Percentiles rank a stretch among this genome's conserved stretches.
Evolutionary conservation across 1,284 basidiomycete genomes (phyloP).

Genomic region (Cutaneotrichosporon sp.): DNA sequence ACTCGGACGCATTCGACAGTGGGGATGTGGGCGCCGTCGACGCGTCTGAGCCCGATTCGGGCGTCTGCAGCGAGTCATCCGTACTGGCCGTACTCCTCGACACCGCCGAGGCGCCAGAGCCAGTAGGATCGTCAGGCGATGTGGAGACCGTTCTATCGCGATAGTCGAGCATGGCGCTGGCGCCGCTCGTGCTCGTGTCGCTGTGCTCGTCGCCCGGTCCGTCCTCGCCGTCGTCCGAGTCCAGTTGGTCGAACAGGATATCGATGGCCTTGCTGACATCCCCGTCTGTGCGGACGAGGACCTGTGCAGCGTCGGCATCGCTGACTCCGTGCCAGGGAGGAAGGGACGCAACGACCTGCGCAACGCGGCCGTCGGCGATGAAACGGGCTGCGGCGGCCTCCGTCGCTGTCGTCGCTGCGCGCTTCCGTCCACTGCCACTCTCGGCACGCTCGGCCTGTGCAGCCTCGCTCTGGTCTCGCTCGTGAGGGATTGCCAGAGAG

Average conservation of each 20-base stretch:
- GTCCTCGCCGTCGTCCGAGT: conserved; percentile 15
- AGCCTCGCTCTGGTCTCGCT: conserved; percentile 32
- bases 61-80: conserved; percentile 1
- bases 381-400: neutral
- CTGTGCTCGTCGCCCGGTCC: neutral
- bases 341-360: conserved; percentile 28
- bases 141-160: conserved; percentile 5
- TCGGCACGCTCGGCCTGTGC: conserved; percentile 36
- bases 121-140: neutral
- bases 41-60: conserved; percentile 1
- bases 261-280: conserved; percentile 37
- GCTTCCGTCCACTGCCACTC: conserved; percentile 11
- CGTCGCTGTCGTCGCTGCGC: neutral
- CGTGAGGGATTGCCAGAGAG: conserved; percentile 32
- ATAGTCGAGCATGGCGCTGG: conserved; percentile 5
- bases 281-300: conserved; percentile 33
- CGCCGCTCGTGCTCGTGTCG: neutral
- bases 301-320: conserved; percentile 17
- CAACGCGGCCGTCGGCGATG: conserved; percentile 13
- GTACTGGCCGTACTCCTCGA: too few species aligned
- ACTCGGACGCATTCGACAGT: conserved; percentile 7
- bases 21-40: conserved; percentile 14
- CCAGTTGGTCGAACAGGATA: conserved; percentile 36
- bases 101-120: too few species aligned
- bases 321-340: conserved; percentile 30